A percentile compares a stretch with the other conserved stretches of the same genome.
Evolutionary conservation across 1,284 basidiomycete species (phyloP).

Genomic region (Thelephora terrestris): DNA sequence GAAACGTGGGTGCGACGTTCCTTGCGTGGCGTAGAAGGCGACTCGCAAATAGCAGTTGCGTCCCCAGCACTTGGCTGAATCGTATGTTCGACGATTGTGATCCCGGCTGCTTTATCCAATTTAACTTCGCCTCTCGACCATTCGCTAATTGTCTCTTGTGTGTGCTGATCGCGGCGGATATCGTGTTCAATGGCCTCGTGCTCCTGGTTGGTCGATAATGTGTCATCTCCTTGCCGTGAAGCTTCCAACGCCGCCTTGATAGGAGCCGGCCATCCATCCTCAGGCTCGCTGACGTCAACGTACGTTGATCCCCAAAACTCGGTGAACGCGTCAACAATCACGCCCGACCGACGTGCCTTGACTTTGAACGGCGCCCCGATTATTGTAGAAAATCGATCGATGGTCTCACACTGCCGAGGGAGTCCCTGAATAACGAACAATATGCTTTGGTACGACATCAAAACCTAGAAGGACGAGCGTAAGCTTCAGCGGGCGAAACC

Average conservation of each 20-base stretch:
- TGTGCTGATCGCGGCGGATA: not conserved
- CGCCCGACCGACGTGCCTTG: conserved; percentile 31
- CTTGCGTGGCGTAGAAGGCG: not conserved
- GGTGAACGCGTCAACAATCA: conserved; percentile 36
- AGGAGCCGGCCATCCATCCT: conserved; percentile 38
- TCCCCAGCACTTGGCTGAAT: not conserved
- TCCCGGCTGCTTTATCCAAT: too few relatives aligned
- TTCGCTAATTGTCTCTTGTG: not conserved
- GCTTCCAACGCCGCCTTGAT: conserved; percentile 16
- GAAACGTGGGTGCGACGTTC: not conserved
- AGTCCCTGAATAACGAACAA: conserved; percentile 39
- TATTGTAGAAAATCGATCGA: conserved; percentile 35
- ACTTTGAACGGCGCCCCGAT: conserved; percentile 45
- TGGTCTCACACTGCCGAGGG: conserved; percentile 25
- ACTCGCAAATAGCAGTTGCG: not conserved
- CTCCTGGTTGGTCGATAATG: not conserved
- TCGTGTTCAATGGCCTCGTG: not conserved
- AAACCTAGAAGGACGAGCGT: conserved; percentile 27
- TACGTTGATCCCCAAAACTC: conserved; percentile 49
- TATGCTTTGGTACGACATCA: conserved; percentile 48
- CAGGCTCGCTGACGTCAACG: conserved; percentile 28
- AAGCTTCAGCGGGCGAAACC: not conserved
- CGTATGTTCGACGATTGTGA: not conserved
- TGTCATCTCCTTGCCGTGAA: not conserved
- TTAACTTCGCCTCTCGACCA: not conserved